These are phyloP conservation scores for Asparagopsis taxiformis DNA, from an alignment of 31 red algal species.

Conservation along the genomic window DNA sequence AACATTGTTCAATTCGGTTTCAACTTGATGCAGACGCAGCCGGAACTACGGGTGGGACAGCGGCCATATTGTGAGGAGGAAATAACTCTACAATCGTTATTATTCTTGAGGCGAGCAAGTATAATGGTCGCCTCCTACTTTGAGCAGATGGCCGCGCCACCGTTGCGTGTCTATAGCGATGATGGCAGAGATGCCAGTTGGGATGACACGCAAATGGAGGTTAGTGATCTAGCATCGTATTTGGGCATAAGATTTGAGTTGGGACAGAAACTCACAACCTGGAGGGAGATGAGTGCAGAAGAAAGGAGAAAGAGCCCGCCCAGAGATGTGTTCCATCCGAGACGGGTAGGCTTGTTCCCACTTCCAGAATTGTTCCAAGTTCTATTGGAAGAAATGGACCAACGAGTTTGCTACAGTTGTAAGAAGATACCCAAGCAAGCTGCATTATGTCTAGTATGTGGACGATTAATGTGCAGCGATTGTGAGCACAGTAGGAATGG, in stretches of 20 bases:
- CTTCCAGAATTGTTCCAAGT: slow-evolving; percentile 60
- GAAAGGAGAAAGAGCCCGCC: not conserved
- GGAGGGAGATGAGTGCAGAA: not conserved
- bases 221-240: not conserved
- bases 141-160: not conserved
- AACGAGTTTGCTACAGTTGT: slow-evolving; percentile 45
- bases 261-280: not conserved
- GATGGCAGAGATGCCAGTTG: too few relatives aligned
- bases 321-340: slow-evolving; percentile 5
- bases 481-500: not conserved
- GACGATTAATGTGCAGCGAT: slow-evolving; percentile 46
- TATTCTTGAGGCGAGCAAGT: slow-evolving; percentile 27
- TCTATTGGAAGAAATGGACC: slow-evolving; percentile 58
- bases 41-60: not conserved
- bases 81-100: slow-evolving; percentile 5
- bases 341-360: slow-evolving; percentile 21
- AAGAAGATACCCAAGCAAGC: slow-evolving; percentile 16
- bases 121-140: slow-evolving; percentile 16
- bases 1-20: slow-evolving; percentile 28
- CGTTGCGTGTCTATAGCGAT: not conserved
- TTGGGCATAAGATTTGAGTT: slow-evolving; percentile 3
- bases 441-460: slow-evolving; percentile 79
- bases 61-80: not conserved
- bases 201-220: slow-evolving; percentile 1
- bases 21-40: not conserved